Evolutionary conservation across 2,329 filamentous ascomycete genomes (phyloP).

Genomic region (Tolypocladium sp.): DNA sequence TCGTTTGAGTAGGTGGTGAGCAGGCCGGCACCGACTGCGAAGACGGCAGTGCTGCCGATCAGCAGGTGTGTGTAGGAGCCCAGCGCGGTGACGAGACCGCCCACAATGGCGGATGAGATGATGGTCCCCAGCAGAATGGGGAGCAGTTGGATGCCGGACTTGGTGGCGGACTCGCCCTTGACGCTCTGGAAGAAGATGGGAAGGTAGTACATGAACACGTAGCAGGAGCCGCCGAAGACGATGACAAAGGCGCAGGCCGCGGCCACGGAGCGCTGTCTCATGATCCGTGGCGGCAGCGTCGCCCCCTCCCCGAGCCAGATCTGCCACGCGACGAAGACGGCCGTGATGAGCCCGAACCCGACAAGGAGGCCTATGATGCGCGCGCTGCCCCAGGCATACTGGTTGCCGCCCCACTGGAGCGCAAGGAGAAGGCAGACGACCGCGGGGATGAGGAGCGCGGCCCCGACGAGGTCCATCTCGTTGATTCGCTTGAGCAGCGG

Average conservation of each 20-base stretch:
- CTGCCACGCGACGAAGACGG: constrained; percentile 22
- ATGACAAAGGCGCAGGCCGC: constrained; percentile 19
- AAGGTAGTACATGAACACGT: constrained; percentile 17
- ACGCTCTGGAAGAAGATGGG: constrained; percentile 32
- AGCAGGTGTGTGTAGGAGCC: constrained; percentile 4
- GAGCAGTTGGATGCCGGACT: constrained; percentile 12
- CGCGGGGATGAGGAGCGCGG: constrained; percentile 11
- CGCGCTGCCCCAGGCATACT: constrained; percentile 12
- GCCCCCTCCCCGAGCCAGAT: constrained; percentile 22
- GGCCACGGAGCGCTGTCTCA: constrained; percentile 24
- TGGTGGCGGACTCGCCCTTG: constrained; percentile 22
- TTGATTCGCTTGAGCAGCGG: too few species aligned
- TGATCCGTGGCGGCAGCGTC: constrained; percentile 28
- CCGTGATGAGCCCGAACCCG: constrained; percentile 18
- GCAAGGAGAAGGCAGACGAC: constrained; percentile 35
- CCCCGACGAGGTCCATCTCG: constrained; percentile 8
- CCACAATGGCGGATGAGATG: constrained; percentile 17
- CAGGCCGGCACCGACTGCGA: constrained; percentile 22
- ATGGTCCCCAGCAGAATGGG: constrained; percentile 14
- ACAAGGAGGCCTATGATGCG: constrained; percentile 28
- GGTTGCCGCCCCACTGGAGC: constrained; percentile 32
- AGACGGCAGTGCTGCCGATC: neutral
- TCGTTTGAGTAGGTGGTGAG: constrained; percentile 26
- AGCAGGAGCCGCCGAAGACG: constrained; percentile 20
- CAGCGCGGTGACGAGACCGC: constrained; percentile 21